A percentile compares a stretch with the other conserved stretches of the same genome.
phyloP scores from a whole-genome alignment of 2,329 filamentous ascomycete genomes.

The Drechslera avenae region DNA sequence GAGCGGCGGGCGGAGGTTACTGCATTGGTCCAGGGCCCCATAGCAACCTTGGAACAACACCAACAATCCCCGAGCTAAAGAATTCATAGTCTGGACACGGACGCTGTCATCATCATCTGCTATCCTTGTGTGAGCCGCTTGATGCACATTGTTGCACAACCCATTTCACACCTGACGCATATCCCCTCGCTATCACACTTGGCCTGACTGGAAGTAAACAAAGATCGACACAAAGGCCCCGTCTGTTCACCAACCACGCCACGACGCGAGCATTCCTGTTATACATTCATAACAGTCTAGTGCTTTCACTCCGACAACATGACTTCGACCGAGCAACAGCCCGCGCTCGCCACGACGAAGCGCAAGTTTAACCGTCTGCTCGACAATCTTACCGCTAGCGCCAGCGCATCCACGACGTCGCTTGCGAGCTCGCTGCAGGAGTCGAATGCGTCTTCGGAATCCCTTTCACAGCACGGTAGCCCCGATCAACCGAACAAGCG shows the following conservation, averaged over 20 bases:
- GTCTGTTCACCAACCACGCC: not conserved
- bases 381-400: slow-evolving; percentile 56
- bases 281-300: not conserved
- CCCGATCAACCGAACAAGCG: slow-evolving; percentile 45
- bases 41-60: slow-evolving; percentile 19
- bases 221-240: slow-evolving; percentile 23
- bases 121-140: not conserved
- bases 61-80: slow-evolving; percentile 4
- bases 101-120: not conserved
- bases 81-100: not conserved
- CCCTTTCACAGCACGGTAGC: slow-evolving; percentile 28
- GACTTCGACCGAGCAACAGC: slow-evolving; percentile 27
- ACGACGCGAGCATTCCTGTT: not conserved
- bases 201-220: slow-evolving; percentile 26
- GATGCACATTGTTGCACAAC: not conserved
- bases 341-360: slow-evolving; percentile 76
- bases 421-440: slow-evolving; percentile 46
- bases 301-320: slow-evolving; percentile 1
- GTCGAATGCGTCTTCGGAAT: slow-evolving; percentile 40
- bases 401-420: slow-evolving; percentile 54
- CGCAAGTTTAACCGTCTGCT: slow-evolving; percentile 76
- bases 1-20: slow-evolving; percentile 29
- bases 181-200: not conserved
- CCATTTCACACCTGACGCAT: not conserved
- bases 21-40: slow-evolving; percentile 22